Base-by-base conservation (phyloP, 2,329 filamentous ascomycete species). In the Leptodontidium sp. region DNA sequence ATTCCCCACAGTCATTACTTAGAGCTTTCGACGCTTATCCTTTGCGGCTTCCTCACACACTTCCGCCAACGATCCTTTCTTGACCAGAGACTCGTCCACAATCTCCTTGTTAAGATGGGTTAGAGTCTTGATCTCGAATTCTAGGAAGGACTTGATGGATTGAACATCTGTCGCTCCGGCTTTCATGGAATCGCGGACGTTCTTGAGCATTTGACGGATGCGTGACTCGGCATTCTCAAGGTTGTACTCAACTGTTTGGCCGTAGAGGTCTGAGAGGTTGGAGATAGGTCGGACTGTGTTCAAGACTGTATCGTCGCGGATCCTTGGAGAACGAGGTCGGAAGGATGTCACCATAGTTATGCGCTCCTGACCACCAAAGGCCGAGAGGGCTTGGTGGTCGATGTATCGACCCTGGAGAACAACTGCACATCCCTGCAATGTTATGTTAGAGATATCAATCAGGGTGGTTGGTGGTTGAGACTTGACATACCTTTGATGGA, bases 291-390 rank as follows among this genome's bases (percentile, higher is more conserved):
- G 75, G 29, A 80, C 77, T 8, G 77, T 80, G 3, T 74, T 77
- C 11, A 82, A 74, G 29, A 80, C 75, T 4, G 78, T 80, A 35
- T 84, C 82, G 61, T 84, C 82, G 5, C 74, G 74, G 21, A 82
- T 68, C 7, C 77, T 70, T 0, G 82, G 80, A 40, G 80, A 78
- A 38, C 77, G 78, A 17, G 82, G 80, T 15, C 83, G 76, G 73
- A 84, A 82, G 0, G 82, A 80, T 1, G 82, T 84, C 12, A 84
- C 81, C 76, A 84, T 82, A 1, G 82, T 83, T 70, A 84, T 80
- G 38, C 83, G 79, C 73, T 84, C 83, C 11, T 78, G 78, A 15
- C 78, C 80, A 40, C 82, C 81, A 9, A 78, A 78, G 1, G 81
- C 82, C 24, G 75, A 75, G 12, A 81, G 71, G 2, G 83, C 83